phyloP scores from a whole-genome alignment of 768 basidiomycete genomes.

The Agaricus subrufescens region DNA sequence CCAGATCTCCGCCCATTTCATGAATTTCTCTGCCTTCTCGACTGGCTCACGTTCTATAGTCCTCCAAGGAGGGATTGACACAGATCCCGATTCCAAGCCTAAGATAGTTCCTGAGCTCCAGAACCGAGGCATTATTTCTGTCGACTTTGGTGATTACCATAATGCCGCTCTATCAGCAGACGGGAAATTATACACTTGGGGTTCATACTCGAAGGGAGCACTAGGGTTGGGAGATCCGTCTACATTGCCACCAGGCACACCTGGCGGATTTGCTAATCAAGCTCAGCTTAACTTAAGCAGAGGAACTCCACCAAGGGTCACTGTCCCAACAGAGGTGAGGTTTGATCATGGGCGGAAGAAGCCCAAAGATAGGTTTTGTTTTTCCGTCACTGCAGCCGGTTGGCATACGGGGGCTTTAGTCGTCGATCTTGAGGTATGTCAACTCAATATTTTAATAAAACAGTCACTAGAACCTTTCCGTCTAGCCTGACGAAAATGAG shows the following conservation, averaged over 20 bases:
- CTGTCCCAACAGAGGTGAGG: constrained; percentile 62
- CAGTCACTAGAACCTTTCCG: constrained; percentile 10
- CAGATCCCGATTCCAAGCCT: constrained; percentile 40
- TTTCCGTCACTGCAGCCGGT: constrained; percentile 76
- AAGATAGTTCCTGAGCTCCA: constrained; percentile 71
- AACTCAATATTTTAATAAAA: background rate
- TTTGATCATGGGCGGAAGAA: constrained; percentile 59
- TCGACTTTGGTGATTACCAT: constrained; percentile 92
- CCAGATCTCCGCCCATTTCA: constrained; percentile 82
- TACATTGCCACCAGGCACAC: constrained; percentile 42
- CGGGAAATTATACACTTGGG: constrained; percentile 83
- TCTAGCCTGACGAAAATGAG: constrained; percentile 30
- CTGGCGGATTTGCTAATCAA: constrained; percentile 53
- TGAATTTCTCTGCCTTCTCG: constrained; percentile 79
- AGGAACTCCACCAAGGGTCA: constrained; percentile 39
- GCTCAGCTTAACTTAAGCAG: constrained; percentile 22
- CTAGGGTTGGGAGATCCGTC: constrained; percentile 81
- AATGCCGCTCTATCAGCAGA: constrained; percentile 74
- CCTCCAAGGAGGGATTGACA: constrained; percentile 60
- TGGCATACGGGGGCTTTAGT: constrained; percentile 93
- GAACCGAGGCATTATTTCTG: constrained; percentile 73
- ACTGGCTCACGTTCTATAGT: constrained; percentile 67
- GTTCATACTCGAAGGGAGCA: constrained; percentile 70
- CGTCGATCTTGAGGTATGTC: constrained; percentile 71
- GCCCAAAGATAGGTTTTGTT: constrained; percentile 63